Percentiles rank a stretch among this genome's conserved stretches.
Conservation (phyloP, 805 yeast genomes). For the Hyphopichia homilentoma region DNA sequence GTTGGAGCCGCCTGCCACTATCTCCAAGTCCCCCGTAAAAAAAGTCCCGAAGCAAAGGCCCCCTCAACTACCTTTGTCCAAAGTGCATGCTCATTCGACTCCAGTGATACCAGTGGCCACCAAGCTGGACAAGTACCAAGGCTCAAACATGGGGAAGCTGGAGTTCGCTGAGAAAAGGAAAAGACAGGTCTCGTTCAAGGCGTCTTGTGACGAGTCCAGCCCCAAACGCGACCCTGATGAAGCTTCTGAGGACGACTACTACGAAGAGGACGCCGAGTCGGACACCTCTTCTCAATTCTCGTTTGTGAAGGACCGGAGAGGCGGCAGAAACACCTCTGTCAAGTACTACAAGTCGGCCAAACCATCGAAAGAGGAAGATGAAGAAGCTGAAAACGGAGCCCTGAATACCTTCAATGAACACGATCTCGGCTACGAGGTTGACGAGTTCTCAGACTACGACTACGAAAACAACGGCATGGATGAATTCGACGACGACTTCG, state of each 20-base stretch:
- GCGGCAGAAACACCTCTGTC: slow-evolving; percentile 42
- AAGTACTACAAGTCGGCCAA: slow-evolving; percentile 36
- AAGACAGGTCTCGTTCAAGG: too few relatives aligned
- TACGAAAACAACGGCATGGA: slow-evolving; percentile 41
- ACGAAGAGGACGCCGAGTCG: slow-evolving; percentile 9
- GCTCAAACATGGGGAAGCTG: not conserved
- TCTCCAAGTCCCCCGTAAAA: too few relatives aligned
- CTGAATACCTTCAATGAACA: slow-evolving; percentile 22
- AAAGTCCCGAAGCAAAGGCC: too few relatives aligned
- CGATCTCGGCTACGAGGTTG: slow-evolving; percentile 29
- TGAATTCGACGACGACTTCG: slow-evolving; percentile 6
- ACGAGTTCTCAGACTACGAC: slow-evolving; percentile 36
- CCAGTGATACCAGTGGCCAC: not conserved
- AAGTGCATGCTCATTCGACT: not conserved
- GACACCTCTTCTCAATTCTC: slow-evolving; percentile 38
- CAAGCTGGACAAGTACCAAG: not conserved
- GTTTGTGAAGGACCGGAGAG: slow-evolving; percentile 35
- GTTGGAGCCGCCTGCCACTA: too few relatives aligned
- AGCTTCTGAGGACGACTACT: slow-evolving; percentile 1
- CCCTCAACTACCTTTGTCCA: too few relatives aligned
- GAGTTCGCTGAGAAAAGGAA: too few relatives aligned
- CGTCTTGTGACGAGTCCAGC: too few relatives aligned
- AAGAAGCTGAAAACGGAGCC: not conserved
- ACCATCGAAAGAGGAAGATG: not conserved
- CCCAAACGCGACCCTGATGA: too few relatives aligned